Percentiles rank a stretch among this genome's conserved stretches.
phyloP scores from a whole-genome alignment of 176 grass and related monocot species.

The Carex parvula region DNA sequence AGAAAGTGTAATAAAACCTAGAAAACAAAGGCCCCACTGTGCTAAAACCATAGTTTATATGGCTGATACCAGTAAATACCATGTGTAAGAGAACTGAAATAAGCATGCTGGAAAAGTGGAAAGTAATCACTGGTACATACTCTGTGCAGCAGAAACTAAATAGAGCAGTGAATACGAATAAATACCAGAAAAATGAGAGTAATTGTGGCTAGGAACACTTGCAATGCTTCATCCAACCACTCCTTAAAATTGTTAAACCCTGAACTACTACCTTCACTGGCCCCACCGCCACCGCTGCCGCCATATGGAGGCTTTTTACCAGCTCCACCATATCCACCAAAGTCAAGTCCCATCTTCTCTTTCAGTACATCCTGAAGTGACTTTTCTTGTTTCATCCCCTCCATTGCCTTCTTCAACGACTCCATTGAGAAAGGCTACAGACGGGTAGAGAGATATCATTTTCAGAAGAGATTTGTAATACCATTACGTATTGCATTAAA shows the following conservation, averaged over 20 bases:
- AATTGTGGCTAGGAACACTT: conserved; percentile 66
- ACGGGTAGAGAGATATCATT: conserved; percentile 16
- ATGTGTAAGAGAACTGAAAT: not conserved
- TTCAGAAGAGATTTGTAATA: conserved; percentile 14
- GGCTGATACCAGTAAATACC: not conserved
- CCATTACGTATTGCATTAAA: not conserved
- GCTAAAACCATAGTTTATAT: not conserved
- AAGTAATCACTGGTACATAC: not conserved
- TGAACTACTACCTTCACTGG: conserved; percentile 37
- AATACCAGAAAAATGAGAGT: conserved; percentile 69
- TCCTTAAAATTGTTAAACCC: conserved; percentile 57
- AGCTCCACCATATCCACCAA: conserved; percentile 49
- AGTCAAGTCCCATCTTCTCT: conserved; percentile 48
- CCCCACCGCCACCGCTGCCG: conserved; percentile 40
- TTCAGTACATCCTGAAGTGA: conserved; percentile 49
- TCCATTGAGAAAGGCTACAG: conserved; percentile 70
- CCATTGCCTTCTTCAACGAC: conserved; percentile 69
- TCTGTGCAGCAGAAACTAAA: not conserved
- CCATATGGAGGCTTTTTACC: conserved; percentile 48
- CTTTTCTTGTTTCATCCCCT: conserved; percentile 41
- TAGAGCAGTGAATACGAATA: conserved; percentile 26
- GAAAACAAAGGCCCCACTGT: not conserved
- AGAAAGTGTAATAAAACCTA: not conserved
- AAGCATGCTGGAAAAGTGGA: not conserved
- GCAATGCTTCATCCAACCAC: conserved; percentile 64